Evolutionary conservation across 2,329 filamentous ascomycete genomes (phyloP).

Genomic region (Calonectria henricotiae): DNA sequence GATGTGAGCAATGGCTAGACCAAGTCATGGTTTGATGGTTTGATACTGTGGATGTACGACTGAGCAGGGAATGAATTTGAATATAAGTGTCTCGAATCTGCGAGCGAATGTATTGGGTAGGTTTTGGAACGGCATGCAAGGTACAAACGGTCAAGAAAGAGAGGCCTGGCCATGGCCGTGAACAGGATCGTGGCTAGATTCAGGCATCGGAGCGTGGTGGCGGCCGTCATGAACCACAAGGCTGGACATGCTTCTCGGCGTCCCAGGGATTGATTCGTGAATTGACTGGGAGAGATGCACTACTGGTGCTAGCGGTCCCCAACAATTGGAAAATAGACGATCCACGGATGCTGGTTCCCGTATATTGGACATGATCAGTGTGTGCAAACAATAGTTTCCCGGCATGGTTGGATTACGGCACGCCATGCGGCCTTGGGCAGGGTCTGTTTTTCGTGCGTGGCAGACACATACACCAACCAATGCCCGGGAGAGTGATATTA

Average conservation of each 20-base stretch:
- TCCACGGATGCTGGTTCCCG: conserved; percentile 33
- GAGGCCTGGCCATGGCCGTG: conserved; percentile 19
- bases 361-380: conserved; percentile 13
- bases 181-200: conserved; percentile 18
- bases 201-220: conserved; percentile 24
- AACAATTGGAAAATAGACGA: conserved; percentile 27
- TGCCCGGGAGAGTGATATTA: conserved; percentile 30
- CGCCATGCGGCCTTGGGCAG: conserved; percentile 18
- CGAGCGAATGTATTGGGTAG: conserved; percentile 20
- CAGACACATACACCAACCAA: conserved; percentile 38
- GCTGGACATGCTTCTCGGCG: neutral
- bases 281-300: conserved; percentile 6
- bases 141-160: conserved; percentile 23
- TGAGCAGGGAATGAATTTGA: conserved; percentile 14
- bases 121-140: conserved; percentile 29
- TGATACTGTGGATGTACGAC: neutral
- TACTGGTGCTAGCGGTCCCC: conserved; percentile 8
- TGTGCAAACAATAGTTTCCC: conserved; percentile 12
- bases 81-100: conserved; percentile 17
- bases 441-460: conserved; percentile 32
- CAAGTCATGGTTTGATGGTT: neutral
- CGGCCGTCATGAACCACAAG: conserved; percentile 10
- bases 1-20: neutral
- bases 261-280: conserved; percentile 21
- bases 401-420: conserved; percentile 28